phyloP scores from a whole-genome alignment of 768 basidiomycete genomes.

The Crepidotus variabilis region DNA sequence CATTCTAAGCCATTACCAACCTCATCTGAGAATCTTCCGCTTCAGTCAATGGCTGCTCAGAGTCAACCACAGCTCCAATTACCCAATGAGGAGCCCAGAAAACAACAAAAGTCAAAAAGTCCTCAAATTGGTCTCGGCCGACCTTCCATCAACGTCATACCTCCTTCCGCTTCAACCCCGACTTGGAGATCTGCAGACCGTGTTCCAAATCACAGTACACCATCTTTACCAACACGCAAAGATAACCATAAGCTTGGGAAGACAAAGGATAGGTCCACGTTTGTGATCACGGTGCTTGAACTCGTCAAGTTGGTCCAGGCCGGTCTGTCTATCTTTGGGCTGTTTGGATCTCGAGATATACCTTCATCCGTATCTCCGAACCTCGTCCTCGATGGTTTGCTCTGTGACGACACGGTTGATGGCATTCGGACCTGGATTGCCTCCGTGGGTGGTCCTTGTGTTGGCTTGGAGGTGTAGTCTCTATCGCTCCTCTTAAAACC shows the following conservation, averaged over 20 bases:
- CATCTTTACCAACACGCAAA: too few species aligned
- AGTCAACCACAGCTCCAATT: too few species aligned
- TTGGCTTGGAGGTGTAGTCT: constrained; percentile 55
- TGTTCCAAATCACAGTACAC: too few species aligned
- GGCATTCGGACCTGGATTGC: constrained; percentile 67
- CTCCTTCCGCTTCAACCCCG: too few species aligned
- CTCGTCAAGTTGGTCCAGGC: constrained; percentile 74
- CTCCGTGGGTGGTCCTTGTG: constrained; percentile 57
- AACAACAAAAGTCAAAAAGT: too few species aligned
- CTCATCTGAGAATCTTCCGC: too few species aligned
- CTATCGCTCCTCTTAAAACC: constrained; percentile 4
- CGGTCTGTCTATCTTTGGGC: constrained; percentile 66
- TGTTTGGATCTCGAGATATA: constrained; percentile 28
- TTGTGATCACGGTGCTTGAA: constrained; percentile 68
- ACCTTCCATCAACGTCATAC: too few species aligned
- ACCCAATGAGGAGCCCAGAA: too few species aligned
- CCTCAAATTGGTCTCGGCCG: too few species aligned
- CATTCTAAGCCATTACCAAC: too few species aligned
- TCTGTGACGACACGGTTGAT: constrained; percentile 75
- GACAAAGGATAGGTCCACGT: constrained; percentile 37
- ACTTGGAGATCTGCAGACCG: too few species aligned
- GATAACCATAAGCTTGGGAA: constrained; percentile 9
- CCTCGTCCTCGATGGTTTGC: constrained; percentile 53
- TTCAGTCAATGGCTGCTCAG: too few species aligned
- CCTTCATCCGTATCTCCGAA: not conserved